phyloP scores from a whole-genome alignment of 2,329 filamentous ascomycete genomes.

The Plectosphaerella cucumerina region DNA sequence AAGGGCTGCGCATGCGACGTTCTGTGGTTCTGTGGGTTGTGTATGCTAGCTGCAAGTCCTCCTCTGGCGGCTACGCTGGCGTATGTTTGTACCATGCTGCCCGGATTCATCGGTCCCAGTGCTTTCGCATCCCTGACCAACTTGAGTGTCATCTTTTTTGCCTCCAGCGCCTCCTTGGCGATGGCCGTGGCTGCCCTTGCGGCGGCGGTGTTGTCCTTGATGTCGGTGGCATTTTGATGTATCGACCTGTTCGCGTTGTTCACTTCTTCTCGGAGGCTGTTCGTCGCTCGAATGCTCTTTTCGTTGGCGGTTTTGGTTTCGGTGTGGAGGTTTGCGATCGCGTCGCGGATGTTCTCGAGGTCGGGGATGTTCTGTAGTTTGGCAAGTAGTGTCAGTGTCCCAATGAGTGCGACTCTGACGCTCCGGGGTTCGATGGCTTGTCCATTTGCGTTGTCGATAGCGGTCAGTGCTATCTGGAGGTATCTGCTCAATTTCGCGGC shows the following conservation, averaged over 20 bases:
- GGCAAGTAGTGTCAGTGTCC: slow-evolving; percentile 1
- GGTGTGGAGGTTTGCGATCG: slow-evolving; percentile 2
- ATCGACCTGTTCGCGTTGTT: not conserved
- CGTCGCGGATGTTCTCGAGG: slow-evolving; percentile 1
- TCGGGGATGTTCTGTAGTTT: slow-evolving; percentile 3
- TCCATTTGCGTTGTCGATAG: slow-evolving; percentile 4
- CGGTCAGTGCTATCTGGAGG: slow-evolving; percentile 3
- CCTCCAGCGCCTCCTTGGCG: slow-evolving; percentile 1
- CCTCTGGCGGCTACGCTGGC: not conserved
- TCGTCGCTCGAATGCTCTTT: slow-evolving; percentile 1
- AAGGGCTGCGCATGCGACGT: not conserved
- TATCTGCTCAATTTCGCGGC: slow-evolving; percentile 3
- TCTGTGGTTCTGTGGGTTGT: slow-evolving; percentile 3
- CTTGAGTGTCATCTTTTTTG: not conserved
- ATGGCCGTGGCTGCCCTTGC: not conserved
- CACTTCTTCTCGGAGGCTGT: slow-evolving; percentile 2
- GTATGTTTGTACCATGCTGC: not conserved
- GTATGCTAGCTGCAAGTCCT: slow-evolving; percentile 2
- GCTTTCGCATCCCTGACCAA: not conserved
- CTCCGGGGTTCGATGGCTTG: not conserved
- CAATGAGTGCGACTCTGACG: not conserved
- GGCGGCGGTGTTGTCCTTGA: not conserved
- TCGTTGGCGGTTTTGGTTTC: slow-evolving; percentile 3
- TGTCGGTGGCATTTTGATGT: not conserved
- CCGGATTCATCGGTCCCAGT: not conserved